Base-by-base conservation (phyloP, 2,329 filamentous ascomycete genomes). In the Xylariaceae sp. region DNA sequence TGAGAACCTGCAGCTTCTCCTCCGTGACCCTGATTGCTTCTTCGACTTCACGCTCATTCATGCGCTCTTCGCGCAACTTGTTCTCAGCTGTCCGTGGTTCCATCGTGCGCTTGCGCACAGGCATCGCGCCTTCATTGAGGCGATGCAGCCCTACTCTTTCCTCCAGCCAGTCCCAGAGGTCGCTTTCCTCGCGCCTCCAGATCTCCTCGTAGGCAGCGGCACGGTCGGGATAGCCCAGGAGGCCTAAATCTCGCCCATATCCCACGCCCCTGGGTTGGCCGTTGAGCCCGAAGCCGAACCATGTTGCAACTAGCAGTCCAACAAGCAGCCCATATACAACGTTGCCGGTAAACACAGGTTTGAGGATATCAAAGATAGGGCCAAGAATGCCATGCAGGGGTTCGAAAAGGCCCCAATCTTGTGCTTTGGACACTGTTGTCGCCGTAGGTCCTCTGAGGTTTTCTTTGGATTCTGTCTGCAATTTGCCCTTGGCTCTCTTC, bases 151-250 rank as follows among this genome's bases (percentile, higher is more conserved):
- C 83, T 2, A 87, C 80, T 13, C 89, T 73, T 49, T 94, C 85
- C 57, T 95, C 89, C 4, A 95, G 65, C 89, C 89, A 95, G 37
- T 85, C 80, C 89, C 89, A 95, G 8, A 95, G 64, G 49, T 92
- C 86, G 44, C 76, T 86, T 55, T 95, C 89, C 57, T 95, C 87
- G 25, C 77, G 69, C 22, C 78, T 72, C 89, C 90, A 98, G 52
- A 96, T 83, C 60, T 94, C 85, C 46, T 96, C 89, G 55, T 95
- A 96, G 0, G 85, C 87, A 2, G 82, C 78, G 12, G 88, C 63
- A 5, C 88, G 75, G 35, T 89, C 78, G 0, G 83, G 72, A 17
- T 63, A 63, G 50, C 57, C 47, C 42, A 63, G 42, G 49, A 60
- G 65, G 3, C 58, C 58, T 36, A 65, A 45, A 5, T 60, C 59